Base-by-base conservation (phyloP, 257 asterid species). In the Penstemon eatonii region DNA sequence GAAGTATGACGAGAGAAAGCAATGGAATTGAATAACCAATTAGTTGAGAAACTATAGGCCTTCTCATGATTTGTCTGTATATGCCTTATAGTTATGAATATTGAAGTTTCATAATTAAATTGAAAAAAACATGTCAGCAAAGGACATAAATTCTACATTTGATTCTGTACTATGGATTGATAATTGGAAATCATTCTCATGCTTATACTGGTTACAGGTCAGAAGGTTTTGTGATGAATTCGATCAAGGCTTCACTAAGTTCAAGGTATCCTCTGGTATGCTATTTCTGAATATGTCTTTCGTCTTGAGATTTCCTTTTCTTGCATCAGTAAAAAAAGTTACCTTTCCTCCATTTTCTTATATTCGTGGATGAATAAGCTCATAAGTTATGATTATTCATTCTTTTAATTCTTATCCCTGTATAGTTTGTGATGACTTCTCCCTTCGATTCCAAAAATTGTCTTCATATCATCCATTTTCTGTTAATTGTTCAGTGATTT, bases 181-280 rank as follows among this genome's bases (percentile, higher is more conserved):
- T 67, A 10, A 37, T 68, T 13, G 67, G 66, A 64, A 40, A 15
- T 62, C 46, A 18, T 49, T 66, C 49, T 63, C 58, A n/a, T 77
- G 70, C 57, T 58, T 0, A 67, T 64, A 42, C 43, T 76, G 39
- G 58, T 56, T 84, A 82, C 85, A 87, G 97, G 84, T 92, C 65
- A 85, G 75, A 78, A 80, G 69, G 69, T 80, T 92, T 37, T 86
- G 93, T 47, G 75, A 85, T 78, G 97, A 92, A 65, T 81, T 87
- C 54, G 86, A 85, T 73, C 86, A 81, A 43, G 93, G 89, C 73
- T 75, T 84, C 69, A 50, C 76, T 45, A 91, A 88, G 78, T 75
- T 79, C 97, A 85, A 88, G 89, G 90, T 83, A 86, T 82, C 94
- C 82, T 64, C 81, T 85, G 96, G 98, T 92, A 92, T 83, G 96